phyloP scores from a whole-genome alignment of 139 green algal genomes.

The Zygnema circumcarinatum region DNA sequence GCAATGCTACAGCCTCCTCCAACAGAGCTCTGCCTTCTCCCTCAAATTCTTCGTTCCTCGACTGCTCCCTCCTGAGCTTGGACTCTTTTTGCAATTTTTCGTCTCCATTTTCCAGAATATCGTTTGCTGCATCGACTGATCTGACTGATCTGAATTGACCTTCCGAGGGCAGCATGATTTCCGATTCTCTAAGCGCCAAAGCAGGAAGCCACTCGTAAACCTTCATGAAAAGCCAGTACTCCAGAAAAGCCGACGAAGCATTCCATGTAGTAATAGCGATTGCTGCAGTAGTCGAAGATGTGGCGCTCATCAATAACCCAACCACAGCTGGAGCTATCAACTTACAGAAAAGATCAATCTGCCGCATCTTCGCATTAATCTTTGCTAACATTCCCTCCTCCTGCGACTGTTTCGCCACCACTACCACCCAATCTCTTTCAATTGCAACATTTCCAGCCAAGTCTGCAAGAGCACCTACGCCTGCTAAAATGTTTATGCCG shows the following conservation, averaged over 20 bases:
- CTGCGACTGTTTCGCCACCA: background rate
- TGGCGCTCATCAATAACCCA: constrained; percentile 73
- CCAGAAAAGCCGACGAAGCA: constrained; percentile 65
- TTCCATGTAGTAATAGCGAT: constrained; percentile 70
- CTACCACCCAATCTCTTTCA: constrained; percentile 17
- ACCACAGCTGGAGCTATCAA: constrained; percentile 71
- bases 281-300: constrained; percentile 60
- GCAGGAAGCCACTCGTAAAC: constrained; percentile 10
- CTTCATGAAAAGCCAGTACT: constrained; percentile 56
- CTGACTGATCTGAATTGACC: background rate
- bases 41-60: background rate
- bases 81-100: background rate
- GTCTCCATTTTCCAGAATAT: background rate
- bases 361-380: constrained; percentile 69
- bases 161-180: background rate
- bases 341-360: constrained; percentile 80
- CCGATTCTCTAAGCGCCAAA: constrained; percentile 5
- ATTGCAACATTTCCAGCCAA: constrained; percentile 15
- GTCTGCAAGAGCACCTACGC: background rate
- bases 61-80: constrained; percentile 2
- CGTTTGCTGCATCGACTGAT: background rate
- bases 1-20: background rate
- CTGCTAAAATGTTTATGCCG: background rate
- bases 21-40: background rate
- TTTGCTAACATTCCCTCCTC: constrained; percentile 13